Conservation (phyloP, 768 basidiomycete genomes). For the Tricholoma bakamatsutake region DNA sequence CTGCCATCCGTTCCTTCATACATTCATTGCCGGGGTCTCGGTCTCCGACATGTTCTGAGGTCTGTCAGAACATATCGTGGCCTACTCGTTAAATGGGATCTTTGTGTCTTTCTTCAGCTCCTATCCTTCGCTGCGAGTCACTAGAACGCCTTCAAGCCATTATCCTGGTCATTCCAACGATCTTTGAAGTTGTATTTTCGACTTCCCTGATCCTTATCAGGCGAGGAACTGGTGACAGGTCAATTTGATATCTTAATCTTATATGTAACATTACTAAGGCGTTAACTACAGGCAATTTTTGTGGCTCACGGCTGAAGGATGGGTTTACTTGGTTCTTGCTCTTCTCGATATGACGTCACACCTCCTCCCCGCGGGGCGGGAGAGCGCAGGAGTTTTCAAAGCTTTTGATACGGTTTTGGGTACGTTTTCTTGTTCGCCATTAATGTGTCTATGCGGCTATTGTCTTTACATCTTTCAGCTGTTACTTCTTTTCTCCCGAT, state of each 20-base stretch:
- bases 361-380: conserved; percentile 44
- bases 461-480: conserved; percentile 23
- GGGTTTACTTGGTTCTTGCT: conserved; percentile 52
- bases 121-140: conserved; percentile 65
- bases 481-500: conserved; percentile 60
- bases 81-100: conserved; percentile 36
- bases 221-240: conserved; percentile 40
- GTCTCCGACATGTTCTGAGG: conserved; percentile 8
- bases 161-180: conserved; percentile 56
- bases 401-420: conserved; percentile 56
- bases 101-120: conserved; percentile 63
- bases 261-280: background rate
- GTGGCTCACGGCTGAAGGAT: conserved; percentile 57
- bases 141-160: conserved; percentile 41
- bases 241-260: conserved; percentile 18
- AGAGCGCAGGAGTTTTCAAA: conserved; percentile 40
- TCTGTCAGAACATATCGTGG: conserved; percentile 5
- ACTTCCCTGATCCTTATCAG: conserved; percentile 45
- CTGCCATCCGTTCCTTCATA: conserved; percentile 44
- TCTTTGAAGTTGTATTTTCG: conserved; percentile 56
- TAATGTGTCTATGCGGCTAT: background rate
- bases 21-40: conserved; percentile 4
- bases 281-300: conserved; percentile 40
- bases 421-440: conserved; percentile 25
- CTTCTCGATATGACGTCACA: conserved; percentile 58